Evolutionary conservation across 169 alveolate species (phyloP), one percentile per base, ranked within the genome.

Genomic region (Eimeria nieschulzi): DNA sequence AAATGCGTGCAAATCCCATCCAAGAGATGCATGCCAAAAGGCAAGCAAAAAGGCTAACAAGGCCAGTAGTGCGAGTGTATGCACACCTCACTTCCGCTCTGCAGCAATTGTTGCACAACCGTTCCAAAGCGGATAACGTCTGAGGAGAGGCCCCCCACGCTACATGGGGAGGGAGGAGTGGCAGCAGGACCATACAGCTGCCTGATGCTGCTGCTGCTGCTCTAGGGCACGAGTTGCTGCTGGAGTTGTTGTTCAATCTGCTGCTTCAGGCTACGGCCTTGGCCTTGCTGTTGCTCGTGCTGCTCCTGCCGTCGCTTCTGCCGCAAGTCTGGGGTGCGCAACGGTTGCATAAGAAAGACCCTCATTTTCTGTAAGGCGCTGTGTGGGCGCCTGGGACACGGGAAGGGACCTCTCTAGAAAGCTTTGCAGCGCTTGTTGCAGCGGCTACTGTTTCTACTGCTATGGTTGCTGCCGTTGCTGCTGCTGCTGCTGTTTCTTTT

Each of bases 201-300:
- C 23, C 46, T 33, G 46, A 3, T 68, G 59, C 61, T 72, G 83
- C 83, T 72, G 83, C 83, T 72, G 83, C 59, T 25, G 63, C 54
- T 72, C 83, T 21, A 46, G 21, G 83, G 59, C 61, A 25, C 63
- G 83, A 33, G 83, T 59, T 72, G 83, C 83, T 72, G 83, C 83
- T 72, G 83, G 63, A 25, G 83, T 21, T 46, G 83, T 59, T 72
- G 83, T 46, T 72, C 63, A 15, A 72, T 72, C 83, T 72, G 83
- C 56, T 72, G 83, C 59, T 72, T 72, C 61, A 72, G 56, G 56
- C 83, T 46, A 13, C 10, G 83, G 19, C 59, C 25, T 2, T 59
- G 63, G 17, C 83, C 25, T 39, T 72, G 39, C 5, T 59, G 68
- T 0, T 66, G 76, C 76, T 66, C 46, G 2, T 66, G 76, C 76